Percentiles rank a stretch among this genome's conserved stretches.
phyloP scores from a whole-genome alignment of 139 green algal species.

The Asterochloris erici region DNA sequence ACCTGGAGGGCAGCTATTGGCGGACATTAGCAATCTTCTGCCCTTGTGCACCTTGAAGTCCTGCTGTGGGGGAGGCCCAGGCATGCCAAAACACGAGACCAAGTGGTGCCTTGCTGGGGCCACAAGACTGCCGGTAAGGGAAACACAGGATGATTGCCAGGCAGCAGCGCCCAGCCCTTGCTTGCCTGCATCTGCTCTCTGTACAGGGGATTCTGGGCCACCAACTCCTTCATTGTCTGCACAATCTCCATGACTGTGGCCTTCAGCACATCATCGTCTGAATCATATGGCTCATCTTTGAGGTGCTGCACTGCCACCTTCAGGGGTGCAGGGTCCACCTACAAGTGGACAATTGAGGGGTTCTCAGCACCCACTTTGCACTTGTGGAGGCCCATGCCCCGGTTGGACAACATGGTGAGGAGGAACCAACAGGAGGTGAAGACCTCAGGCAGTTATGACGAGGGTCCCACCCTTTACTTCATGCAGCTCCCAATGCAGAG shows the following conservation, averaged over 20 bases:
- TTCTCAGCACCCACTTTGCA: not conserved
- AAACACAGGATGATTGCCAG: constrained; percentile 38
- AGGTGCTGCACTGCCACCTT: constrained; percentile 81
- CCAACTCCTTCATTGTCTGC: constrained; percentile 90
- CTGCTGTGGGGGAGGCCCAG: not conserved
- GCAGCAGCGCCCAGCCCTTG: constrained; percentile 38
- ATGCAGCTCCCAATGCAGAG: too few species aligned
- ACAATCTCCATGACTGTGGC: constrained; percentile 95
- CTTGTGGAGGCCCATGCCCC: not conserved
- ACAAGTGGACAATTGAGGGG: not conserved
- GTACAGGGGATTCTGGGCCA: constrained; percentile 94
- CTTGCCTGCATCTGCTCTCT: constrained; percentile 82
- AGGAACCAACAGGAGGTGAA: not conserved
- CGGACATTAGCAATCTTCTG: too few species aligned
- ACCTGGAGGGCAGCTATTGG: too few species aligned
- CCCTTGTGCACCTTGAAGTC: too few species aligned
- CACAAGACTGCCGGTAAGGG: constrained; percentile 16
- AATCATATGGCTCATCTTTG: constrained; percentile 75
- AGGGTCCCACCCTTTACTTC: not conserved
- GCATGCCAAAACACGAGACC: not conserved
- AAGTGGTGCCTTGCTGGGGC: not conserved
- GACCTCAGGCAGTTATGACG: not conserved
- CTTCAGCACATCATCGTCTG: constrained; percentile 79
- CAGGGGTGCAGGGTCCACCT: constrained; percentile 57
- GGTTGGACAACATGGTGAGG: not conserved